Base-by-base conservation (phyloP, 2,329 filamentous ascomycete genomes). In the Albophoma yamanashiensis region DNA sequence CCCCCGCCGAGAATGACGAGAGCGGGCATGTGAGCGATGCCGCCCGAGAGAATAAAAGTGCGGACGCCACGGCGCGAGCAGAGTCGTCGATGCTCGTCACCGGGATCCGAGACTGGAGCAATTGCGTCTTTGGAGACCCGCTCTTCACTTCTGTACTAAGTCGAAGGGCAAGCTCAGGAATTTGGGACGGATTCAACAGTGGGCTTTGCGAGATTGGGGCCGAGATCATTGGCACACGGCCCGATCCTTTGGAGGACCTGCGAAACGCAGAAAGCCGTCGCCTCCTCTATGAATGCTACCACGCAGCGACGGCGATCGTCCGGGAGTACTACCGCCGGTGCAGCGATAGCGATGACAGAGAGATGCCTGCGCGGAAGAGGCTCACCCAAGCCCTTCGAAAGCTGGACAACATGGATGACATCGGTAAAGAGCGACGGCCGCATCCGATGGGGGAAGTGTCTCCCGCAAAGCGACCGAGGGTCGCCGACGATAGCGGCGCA, bases 101-200 rank as follows among this genome's bases (percentile, higher is more conserved):
- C 5, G 61, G 60, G 7, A 58, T 86, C n/a, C 75, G 75, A 39
- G 81, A 83, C 70, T 87, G 83, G 83, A 80, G 80, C 61, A 80
- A 78, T 61, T 79, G 80, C 52, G 64, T 85, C 14, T 86, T 87
- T 63, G 84, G 83, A 14, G 84, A 87, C 62, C 82, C 83, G 0
- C 67, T 86, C 2, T 73, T 87, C 57, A 76, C 79, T 2, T 74
- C 73, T 3, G 74, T 75, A 8, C 82, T 86, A 64, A 76, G 73
- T 64, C 74, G 77, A 17, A 68, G 73, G 22, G 74, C 78, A 0
- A 77, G 73, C 5, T 65, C 73, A 15, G 74, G 76, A 0, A 79
- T 85, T 40, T 68, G 82, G 34, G 69, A 70, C 36, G 82, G 82
- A 1, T 84, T 81, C 65, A 69, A 71, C 39, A 67, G 65, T 22